Evolutionary conservation across 2,329 filamentous ascomycete genomes (phyloP), one percentile per base, ranked within the genome.

Genomic region (Ophiostoma sp.): DNA sequence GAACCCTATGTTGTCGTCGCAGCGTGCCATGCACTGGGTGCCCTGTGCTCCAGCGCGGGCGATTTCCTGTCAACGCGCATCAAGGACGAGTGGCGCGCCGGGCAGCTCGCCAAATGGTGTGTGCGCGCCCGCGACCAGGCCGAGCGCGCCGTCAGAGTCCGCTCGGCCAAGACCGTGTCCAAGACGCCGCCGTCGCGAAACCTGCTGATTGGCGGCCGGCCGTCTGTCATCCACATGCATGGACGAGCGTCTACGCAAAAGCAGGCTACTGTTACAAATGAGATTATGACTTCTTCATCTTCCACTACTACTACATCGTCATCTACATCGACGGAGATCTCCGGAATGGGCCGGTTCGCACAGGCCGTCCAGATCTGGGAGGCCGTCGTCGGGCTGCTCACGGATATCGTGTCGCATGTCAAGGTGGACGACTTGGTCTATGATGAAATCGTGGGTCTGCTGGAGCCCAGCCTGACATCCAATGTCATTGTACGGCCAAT

Each of bases 61-160:
- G 89, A 93, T 72, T 99, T 99, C 76, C 87, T 98, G 79, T 83
- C 85, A 44, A 88, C 87, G 0, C 84, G 95, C 7, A 86, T 97
- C 72, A 87, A 90, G 77, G 87, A 86, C 4, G 89, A 93, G 71
- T 97, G 91, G 90, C 17, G 44, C 44, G 80, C 79, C 68, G 81
- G 7, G 2, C 65, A 23, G 20, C 65, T 67, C 4, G 65, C 35
- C 4, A n/a, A 10, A 4, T 65, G 62, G 62, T 65, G 62, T 39
- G 33, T 65, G 84, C 85, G 80, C 72, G 76, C 75, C 64, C 81
- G 80, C 71, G 77, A 76, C 8, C 84, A 83, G 73, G 76, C 76
- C 3, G 79, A 82, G 68, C 81, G 79, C 3, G 76, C 76, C 20
- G 27, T 41, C 10, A 66, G 69, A 15, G 67, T 27, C 20, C n/a